Percentiles rank a stretch among this genome's conserved stretches.
Evolutionary conservation across 352 stramenopile species (phyloP).

Genomic region (Thalassiosira livingstoniorum): DNA sequence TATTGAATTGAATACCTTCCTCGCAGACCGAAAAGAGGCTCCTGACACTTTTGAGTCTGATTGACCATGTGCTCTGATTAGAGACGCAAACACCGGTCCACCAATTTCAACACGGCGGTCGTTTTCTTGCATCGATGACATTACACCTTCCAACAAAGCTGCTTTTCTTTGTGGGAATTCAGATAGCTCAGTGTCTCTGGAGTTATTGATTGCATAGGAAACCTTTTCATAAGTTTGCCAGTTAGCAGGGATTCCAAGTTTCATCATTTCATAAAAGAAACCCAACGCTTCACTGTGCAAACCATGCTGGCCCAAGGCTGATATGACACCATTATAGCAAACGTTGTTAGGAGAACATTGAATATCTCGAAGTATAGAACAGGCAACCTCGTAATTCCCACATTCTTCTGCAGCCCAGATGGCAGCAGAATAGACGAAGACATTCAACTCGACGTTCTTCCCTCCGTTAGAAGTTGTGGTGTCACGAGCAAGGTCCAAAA

Average conservation of each 20-base stretch:
- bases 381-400: constrained; percentile 49
- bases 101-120: constrained; percentile 46
- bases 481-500: constrained; percentile 56
- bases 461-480: constrained; percentile 27
- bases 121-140: constrained; percentile 22
- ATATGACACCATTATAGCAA: constrained; percentile 73
- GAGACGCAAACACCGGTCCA: constrained; percentile 63
- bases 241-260: constrained; percentile 31
- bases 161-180: constrained; percentile 29
- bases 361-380: constrained; percentile 67
- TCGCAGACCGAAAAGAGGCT: constrained; percentile 47
- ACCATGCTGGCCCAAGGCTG: constrained; percentile 53
- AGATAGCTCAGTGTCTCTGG: constrained; percentile 31
- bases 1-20: constrained; percentile 62
- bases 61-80: constrained; percentile 65
- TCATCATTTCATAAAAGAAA: constrained; percentile 68
- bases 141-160: constrained; percentile 47
- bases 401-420: constrained; percentile 74
- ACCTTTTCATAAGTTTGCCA: constrained; percentile 52
- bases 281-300: constrained; percentile 58
- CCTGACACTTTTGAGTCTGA: background rate
- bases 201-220: constrained; percentile 37
- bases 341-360: constrained; percentile 51
- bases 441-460: constrained; percentile 51
- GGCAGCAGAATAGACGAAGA: constrained; percentile 74